Evolutionary conservation across 768 basidiomycete genomes (phyloP), one percentile per base, ranked within the genome.

Genomic region (Dacryopinax spathularia): DNA sequence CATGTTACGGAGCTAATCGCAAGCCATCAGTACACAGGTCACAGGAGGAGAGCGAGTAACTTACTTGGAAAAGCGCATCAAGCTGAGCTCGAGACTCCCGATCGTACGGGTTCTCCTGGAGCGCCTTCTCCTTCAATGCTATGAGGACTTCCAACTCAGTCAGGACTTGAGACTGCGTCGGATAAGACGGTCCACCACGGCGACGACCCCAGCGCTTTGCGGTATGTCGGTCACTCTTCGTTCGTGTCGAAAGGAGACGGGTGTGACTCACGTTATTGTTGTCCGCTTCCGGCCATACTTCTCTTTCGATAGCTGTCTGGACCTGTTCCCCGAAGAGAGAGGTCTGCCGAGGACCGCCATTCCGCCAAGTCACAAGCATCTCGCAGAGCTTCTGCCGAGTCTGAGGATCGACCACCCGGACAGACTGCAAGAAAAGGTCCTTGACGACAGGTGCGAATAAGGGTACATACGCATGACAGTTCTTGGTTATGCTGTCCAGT

Each of bases 371-470:
- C 31, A 89, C 75, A 15, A 98, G 82, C 86, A 99, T 92, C 74
- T 99, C 96, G 72, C 95, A 91, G 90, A 99, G 94, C 75, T 98
- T 98, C 72, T 84, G 83, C 65, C 88, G 85, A 27, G 91, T 95
- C 39, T 75, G 75, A 60, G 84, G 84, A 71, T 96, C 93, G 67
- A 96, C 94, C 69, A 84, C 81, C 48, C 82, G 80, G 75, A 98
- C 97, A 31, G 93, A 86, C 67, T 89, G 84, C 68, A 96, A 78
- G 76, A 93, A 98, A 18, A 94, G 76, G 22, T 84, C 81, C 63
- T 88, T 86, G 66, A 94, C 88, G 72, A 92, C 82, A 10, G 84
- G 80, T 12, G 88, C 81, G 70, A 99, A 93, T 66, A 86, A 82
- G 65, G 84, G 84, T 33, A 90, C 89, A 75, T 97, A 98, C 22